Conservation (phyloP, 2,329 filamentous ascomycete species). For the Colletotrichum trifolii region DNA sequence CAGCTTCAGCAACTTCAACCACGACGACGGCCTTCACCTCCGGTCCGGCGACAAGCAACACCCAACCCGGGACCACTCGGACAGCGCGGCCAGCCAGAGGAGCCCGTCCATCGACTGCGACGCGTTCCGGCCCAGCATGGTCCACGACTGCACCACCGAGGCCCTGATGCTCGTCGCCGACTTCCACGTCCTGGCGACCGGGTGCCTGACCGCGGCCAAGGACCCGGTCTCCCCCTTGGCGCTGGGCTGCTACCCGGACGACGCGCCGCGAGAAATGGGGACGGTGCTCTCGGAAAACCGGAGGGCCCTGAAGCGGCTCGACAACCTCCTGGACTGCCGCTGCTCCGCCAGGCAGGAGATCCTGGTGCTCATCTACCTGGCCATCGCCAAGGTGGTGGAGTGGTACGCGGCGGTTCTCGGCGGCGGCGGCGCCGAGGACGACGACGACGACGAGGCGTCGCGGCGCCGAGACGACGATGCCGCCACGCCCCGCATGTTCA, state of each 20-base stretch:
- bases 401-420: constrained; percentile 14
- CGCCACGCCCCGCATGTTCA: neutral
- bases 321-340: constrained; percentile 1
- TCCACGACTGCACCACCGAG: constrained; percentile 11
- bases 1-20: constrained; percentile 3
- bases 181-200: constrained; percentile 9
- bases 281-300: constrained; percentile 6
- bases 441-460: constrained; percentile 3
- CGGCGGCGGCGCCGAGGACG: neutral
- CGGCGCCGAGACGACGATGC: constrained; percentile 10
- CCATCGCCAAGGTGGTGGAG: constrained; percentile 10
- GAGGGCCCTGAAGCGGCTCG: neutral
- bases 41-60: constrained; percentile 1
- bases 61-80: neutral
- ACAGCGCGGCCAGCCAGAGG: neutral
- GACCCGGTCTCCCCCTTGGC: constrained; percentile 2
- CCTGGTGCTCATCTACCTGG: constrained; percentile 10
- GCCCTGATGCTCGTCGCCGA: constrained; percentile 1
- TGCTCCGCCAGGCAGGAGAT: constrained; percentile 16
- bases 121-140: neutral
- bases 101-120: constrained; percentile 3
- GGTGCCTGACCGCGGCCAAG: constrained; percentile 7
- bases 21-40: neutral
- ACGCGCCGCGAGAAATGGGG: constrained; percentile 10
- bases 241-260: neutral